Evolutionary conservation across 805 yeast species (phyloP).

Genomic region (Ogataea ganodermae): DNA sequence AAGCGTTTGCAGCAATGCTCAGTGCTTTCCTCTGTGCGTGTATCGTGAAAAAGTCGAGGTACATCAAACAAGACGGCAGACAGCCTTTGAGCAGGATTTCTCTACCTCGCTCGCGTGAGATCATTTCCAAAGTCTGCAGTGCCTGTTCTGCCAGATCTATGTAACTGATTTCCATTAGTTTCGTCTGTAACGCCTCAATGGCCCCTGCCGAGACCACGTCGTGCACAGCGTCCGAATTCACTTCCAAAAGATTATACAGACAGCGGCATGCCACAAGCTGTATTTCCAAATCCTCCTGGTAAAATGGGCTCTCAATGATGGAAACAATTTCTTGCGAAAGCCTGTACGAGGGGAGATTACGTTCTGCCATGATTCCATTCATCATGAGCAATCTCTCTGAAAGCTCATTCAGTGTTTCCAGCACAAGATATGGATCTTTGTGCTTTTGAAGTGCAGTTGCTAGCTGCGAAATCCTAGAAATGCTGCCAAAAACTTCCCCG

Average conservation of each 20-base stretch:
- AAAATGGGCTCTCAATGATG: conserved; percentile 57
- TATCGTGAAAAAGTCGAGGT: conserved; percentile 82
- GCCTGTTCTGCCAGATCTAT: conserved; percentile 94
- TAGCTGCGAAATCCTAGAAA: conserved; percentile 30
- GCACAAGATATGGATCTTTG: conserved; percentile 59
- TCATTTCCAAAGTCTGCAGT: conserved; percentile 68
- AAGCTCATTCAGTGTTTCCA: conserved; percentile 66
- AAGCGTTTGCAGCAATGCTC: conserved; percentile 68
- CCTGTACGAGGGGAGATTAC: conserved; percentile 60
- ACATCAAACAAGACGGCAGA: conserved; percentile 63
- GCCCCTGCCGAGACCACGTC: conserved; percentile 66
- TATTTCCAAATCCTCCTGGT: conserved; percentile 71
- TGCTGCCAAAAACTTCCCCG: conserved; percentile 30
- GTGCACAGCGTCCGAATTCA: conserved; percentile 62
- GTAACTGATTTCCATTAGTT: conserved; percentile 71
- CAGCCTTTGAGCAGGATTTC: conserved; percentile 62
- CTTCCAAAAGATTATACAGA: conserved; percentile 76
- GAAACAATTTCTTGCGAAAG: conserved; percentile 56
- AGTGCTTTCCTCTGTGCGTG: conserved; percentile 88
- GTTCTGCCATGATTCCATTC: conserved; percentile 58
- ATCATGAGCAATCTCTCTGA: conserved; percentile 68
- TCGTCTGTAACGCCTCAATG: conserved; percentile 63
- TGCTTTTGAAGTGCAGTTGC: conserved; percentile 42
- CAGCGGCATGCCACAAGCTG: conserved; percentile 84
- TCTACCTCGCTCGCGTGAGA: conserved; percentile 55